Conservation (phyloP, 345 rosid species). For the Hibiscus trionum region DNA sequence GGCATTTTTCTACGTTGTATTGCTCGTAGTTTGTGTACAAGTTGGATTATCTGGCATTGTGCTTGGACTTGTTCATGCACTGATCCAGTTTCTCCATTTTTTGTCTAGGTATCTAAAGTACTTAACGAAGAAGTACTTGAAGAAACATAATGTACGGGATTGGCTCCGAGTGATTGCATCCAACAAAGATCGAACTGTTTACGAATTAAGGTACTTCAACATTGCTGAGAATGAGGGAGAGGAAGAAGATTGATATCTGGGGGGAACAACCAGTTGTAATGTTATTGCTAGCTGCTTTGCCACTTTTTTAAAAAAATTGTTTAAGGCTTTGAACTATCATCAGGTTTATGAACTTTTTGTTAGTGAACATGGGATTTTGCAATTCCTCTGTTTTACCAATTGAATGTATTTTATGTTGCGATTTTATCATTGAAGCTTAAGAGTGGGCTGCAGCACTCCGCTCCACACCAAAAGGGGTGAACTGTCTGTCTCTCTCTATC, state of each 20-base stretch:
- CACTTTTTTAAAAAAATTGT: background rate
- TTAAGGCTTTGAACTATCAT: background rate
- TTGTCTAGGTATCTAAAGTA: conserved; percentile 64
- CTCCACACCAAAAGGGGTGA: too few species aligned
- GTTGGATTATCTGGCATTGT: background rate
- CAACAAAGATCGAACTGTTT: conserved; percentile 74
- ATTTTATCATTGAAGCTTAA: background rate
- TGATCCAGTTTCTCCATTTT: background rate
- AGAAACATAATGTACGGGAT: conserved; percentile 90
- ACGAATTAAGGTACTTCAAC: conserved; percentile 90
- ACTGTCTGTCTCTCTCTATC: too few species aligned
- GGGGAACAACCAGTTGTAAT: background rate
- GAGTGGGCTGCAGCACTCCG: too few species aligned
- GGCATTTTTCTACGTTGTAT: background rate
- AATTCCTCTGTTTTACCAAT: background rate
- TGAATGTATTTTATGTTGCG: background rate
- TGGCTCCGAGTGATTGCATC: conserved; percentile 78
- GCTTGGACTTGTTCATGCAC: background rate
- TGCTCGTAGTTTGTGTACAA: background rate
- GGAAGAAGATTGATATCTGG: conserved; percentile 55
- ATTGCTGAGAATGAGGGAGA: conserved; percentile 93
- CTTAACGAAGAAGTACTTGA: conserved; percentile 83
- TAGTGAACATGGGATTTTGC: background rate
- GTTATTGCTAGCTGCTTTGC: too few species aligned
- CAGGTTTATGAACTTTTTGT: background rate